Percentiles rank a stretch among this genome's conserved stretches.
Conservation (phyloP, 306 rosid genomes). For the Dryas octopetala region DNA sequence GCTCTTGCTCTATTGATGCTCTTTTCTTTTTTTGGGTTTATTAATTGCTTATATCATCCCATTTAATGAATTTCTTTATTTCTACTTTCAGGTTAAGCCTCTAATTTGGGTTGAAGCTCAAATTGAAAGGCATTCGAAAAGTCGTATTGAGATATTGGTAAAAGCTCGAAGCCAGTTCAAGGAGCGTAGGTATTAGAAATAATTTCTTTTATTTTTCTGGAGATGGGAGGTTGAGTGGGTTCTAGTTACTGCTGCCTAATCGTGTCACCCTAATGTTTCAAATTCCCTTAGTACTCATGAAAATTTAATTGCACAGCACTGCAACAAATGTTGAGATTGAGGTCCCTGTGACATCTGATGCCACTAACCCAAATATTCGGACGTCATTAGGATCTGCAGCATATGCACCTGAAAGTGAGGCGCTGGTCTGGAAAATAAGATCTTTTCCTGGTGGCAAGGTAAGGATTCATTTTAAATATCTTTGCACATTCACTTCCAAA, state of each 20-base stretch:
- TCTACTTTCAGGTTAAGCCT: slow-evolving; percentile 78
- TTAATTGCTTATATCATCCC: neutral
- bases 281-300: slow-evolving; percentile 34
- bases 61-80: neutral
- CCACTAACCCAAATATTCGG: slow-evolving; percentile 84
- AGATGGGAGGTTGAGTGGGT: slow-evolving; percentile 6
- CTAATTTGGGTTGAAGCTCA: slow-evolving; percentile 96
- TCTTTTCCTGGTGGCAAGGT: slow-evolving; percentile 99
- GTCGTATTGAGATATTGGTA: slow-evolving; percentile 89
- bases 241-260: slow-evolving; percentile 18
- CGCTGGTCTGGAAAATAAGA: slow-evolving; percentile 88
- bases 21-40: neutral
- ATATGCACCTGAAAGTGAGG: slow-evolving; percentile 95
- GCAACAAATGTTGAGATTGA: slow-evolving; percentile 94
- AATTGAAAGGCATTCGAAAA: slow-evolving; percentile 94
- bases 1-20: slow-evolving; percentile 10
- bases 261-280: slow-evolving; percentile 16
- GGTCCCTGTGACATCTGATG: slow-evolving; percentile 88
- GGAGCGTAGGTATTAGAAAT: slow-evolving; percentile 80
- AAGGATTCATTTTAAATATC: slow-evolving; percentile 23
- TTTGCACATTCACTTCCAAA: slow-evolving; percentile 8
- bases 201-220: neutral
- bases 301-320: slow-evolving; percentile 57
- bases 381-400: slow-evolving; percentile 98
- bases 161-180: slow-evolving; percentile 97